Evolutionary conservation across 148 eudicot genomes (phyloP).

Genomic region (Chenopodium quinoa): DNA sequence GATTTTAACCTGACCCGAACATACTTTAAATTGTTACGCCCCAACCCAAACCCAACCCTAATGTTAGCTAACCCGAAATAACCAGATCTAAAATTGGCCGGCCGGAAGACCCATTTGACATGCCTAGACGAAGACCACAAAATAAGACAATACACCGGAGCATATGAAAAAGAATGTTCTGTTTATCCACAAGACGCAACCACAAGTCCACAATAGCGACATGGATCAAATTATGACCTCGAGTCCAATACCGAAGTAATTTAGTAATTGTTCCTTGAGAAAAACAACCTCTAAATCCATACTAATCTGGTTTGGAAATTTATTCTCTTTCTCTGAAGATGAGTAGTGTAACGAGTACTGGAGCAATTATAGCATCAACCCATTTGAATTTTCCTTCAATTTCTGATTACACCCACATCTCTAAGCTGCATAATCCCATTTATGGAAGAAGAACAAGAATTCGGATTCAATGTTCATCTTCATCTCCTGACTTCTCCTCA

Average conservation of each 20-base stretch:
- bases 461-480: constrained; percentile 25
- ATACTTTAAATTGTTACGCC: no score
- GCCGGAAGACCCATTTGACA: no score
- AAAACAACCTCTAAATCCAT: no score
- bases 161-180: no score
- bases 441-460: constrained; percentile 6
- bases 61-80: no score
- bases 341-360: not conserved
- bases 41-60: no score
- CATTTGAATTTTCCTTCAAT: constrained; percentile 12
- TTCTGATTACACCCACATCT: constrained; percentile 5
- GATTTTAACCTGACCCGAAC: no score
- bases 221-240: not conserved
- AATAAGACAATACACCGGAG: no score
- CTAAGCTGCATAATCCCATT: constrained; percentile 3
- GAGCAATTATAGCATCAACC: constrained; percentile 14
- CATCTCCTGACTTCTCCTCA: constrained; percentile 18
- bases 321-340: not conserved
- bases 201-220: not conserved
- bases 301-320: not conserved
- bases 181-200: not conserved
- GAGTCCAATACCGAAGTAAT: not conserved
- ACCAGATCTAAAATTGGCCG: no score
- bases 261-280: no score
- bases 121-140: no score